A percentile compares a stretch with the other conserved stretches of the same genome.
Conservation (phyloP, 2,329 filamentous ascomycete genomes). For the Arthrobotrys iridis region DNA sequence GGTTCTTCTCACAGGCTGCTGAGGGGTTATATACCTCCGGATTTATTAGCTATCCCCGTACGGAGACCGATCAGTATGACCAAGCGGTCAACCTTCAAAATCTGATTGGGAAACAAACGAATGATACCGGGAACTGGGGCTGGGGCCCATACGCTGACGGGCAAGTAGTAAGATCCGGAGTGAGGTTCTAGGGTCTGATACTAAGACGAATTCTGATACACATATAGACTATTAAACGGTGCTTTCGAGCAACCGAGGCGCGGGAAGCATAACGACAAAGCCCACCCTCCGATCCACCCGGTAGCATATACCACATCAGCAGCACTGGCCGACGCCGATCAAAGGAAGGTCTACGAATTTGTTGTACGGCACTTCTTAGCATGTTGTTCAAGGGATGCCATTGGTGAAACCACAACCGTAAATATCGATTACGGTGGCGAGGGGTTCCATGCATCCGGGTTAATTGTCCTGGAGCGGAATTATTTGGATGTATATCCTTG, state of each 20-base stretch:
- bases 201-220: not conserved
- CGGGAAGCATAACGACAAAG: slow-evolving; percentile 91
- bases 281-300: slow-evolving; percentile 95
- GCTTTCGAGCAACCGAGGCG: slow-evolving; percentile 82
- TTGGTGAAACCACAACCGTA: slow-evolving; percentile 84
- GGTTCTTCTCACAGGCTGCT: slow-evolving; percentile 66
- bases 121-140: slow-evolving; percentile 66
- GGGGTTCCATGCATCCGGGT: slow-evolving; percentile 80
- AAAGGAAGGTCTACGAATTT: slow-evolving; percentile 88
- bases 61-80: slow-evolving; percentile 96
- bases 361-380: slow-evolving; percentile 90
- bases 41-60: slow-evolving; percentile 96
- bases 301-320: slow-evolving; percentile 79
- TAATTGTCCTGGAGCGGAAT: slow-evolving; percentile 86
- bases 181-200: not conserved
- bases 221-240: slow-evolving; percentile 72
- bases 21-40: slow-evolving; percentile 91
- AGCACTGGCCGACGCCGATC: slow-evolving; percentile 71
- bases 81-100: slow-evolving; percentile 82
- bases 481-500: slow-evolving; percentile 96
- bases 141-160: slow-evolving; percentile 86
- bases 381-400: slow-evolving; percentile 93
- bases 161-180: not conserved
- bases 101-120: slow-evolving; percentile 83
- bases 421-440: slow-evolving; percentile 84